Percentiles rank a stretch among this genome's conserved stretches.
Conservation (phyloP, 1,139 yeast species). For the Nakaseomyces sp. region DNA sequence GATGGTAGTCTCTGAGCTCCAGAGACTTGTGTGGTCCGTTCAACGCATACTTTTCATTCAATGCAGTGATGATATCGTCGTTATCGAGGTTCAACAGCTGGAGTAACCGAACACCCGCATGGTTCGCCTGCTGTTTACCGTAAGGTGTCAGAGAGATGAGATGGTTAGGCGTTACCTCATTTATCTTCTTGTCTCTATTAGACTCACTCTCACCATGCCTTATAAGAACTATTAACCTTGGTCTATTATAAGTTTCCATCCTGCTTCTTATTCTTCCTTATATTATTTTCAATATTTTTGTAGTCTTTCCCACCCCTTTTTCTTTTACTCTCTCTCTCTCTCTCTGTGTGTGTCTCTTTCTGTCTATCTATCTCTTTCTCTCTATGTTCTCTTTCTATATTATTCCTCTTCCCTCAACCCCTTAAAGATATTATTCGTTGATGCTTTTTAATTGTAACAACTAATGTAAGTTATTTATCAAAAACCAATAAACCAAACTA, state of each 20-base stretch:
- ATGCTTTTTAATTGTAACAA: too few relatives aligned
- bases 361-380: too few relatives aligned
- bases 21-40: slow-evolving; percentile 11
- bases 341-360: too few relatives aligned
- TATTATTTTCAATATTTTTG: too few relatives aligned
- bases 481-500: too few relatives aligned
- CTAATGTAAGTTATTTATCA: too few relatives aligned
- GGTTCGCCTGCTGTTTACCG: slow-evolving; percentile 60
- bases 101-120: slow-evolving; percentile 56
- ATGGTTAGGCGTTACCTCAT: slow-evolving; percentile 70
- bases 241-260: slow-evolving; percentile 13
- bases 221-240: slow-evolving; percentile 60
- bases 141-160: slow-evolving; percentile 56
- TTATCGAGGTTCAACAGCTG: slow-evolving; percentile 45
- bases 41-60: slow-evolving; percentile 18
- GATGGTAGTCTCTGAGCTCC: slow-evolving; percentile 13
- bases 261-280: neutral
- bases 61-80: slow-evolving; percentile 25
- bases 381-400: too few relatives aligned
- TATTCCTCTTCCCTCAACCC: too few relatives aligned
- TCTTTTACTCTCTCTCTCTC: too few relatives aligned
- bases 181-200: slow-evolving; percentile 75
- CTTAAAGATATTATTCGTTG: too few relatives aligned
- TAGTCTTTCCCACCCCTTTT: too few relatives aligned
- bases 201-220: slow-evolving; percentile 92